These are phyloP conservation scores for Babesia bigemina DNA, from an alignment of 169 alveolate species.

Conservation along the genomic window DNA sequence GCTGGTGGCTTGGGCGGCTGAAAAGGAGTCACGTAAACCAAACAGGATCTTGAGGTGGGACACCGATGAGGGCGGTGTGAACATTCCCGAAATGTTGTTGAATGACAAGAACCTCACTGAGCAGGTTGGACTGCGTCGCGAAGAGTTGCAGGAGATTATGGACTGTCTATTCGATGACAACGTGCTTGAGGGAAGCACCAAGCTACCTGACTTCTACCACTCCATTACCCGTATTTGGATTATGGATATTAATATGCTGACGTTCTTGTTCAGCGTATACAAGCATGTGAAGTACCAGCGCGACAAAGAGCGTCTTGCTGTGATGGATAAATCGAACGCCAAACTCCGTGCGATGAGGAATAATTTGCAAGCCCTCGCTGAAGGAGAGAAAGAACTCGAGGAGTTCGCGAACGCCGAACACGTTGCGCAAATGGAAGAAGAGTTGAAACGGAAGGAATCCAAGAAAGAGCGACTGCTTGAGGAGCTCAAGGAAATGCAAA, in stretches of 20 bases:
- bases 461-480: conserved; percentile 2
- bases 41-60: conserved; percentile 32
- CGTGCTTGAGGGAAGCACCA: conserved; percentile 15
- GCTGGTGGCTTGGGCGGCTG: conserved; percentile 37
- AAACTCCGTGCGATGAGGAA: conserved; percentile 17
- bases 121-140: conserved; percentile 20
- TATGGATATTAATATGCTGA: conserved; percentile 34
- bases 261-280: conserved; percentile 26
- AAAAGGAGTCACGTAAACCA: conserved; percentile 21
- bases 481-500: conserved; percentile 17
- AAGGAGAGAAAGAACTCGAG: conserved; percentile 8
- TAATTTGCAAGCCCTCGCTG: conserved; percentile 21
- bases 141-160: conserved; percentile 40
- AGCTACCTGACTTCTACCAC: conserved; percentile 39
- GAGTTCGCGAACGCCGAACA: not conserved
- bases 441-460: not conserved
- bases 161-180: conserved; percentile 48
- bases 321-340: conserved; percentile 12
- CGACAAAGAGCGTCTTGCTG: conserved; percentile 26
- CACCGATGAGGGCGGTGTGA: conserved; percentile 2
- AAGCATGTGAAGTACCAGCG: conserved; percentile 20
- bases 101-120: conserved; percentile 10
- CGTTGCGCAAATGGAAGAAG: conserved; percentile 12
- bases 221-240: conserved; percentile 39
- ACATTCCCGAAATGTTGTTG: not conserved